These are phyloP conservation scores for Coffea canephora DNA, from an alignment of 257 asterid species.

Conservation along the genomic window DNA sequence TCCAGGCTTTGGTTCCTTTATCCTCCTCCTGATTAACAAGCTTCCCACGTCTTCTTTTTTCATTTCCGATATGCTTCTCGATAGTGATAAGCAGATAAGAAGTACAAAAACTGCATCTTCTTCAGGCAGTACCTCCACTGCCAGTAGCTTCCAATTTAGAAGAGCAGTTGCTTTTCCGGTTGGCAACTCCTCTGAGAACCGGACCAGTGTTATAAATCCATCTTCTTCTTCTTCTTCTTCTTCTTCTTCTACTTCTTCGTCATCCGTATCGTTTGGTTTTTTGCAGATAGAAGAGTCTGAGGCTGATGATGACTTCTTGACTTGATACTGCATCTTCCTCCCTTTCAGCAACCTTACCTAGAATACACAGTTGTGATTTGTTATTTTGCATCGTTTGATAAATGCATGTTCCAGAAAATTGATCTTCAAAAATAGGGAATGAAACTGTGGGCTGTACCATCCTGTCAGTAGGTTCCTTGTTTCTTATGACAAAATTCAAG, in stretches of 20 bases:
- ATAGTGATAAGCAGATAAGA: conserved; percentile 55
- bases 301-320: conserved; percentile 24
- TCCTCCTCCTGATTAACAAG: conserved; percentile 65
- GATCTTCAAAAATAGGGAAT: not conserved
- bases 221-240: conserved; percentile 43
- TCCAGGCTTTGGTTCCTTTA: conserved; percentile 66
- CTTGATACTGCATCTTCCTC: conserved; percentile 66
- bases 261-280: conserved; percentile 8
- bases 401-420: not conserved
- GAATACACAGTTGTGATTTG: not conserved
- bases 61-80: conserved; percentile 67
- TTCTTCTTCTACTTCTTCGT: not conserved
- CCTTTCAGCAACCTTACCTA: conserved; percentile 75
- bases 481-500: conserved; percentile 45
- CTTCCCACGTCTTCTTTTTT: conserved; percentile 59
- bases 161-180: conserved; percentile 86
- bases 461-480: conserved; percentile 32
- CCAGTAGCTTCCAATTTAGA: conserved; percentile 73
- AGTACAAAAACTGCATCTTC: conserved; percentile 79
- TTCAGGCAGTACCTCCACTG: conserved; percentile 65
- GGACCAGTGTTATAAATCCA: conserved; percentile 61
- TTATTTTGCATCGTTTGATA: conserved; percentile 12
- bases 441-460: conserved; percentile 34
- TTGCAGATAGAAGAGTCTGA: conserved; percentile 6
- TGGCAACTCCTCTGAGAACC: conserved; percentile 65